phyloP scores from a whole-genome alignment of 352 stramenopile species.

The Halophytophthora batemanensis region DNA sequence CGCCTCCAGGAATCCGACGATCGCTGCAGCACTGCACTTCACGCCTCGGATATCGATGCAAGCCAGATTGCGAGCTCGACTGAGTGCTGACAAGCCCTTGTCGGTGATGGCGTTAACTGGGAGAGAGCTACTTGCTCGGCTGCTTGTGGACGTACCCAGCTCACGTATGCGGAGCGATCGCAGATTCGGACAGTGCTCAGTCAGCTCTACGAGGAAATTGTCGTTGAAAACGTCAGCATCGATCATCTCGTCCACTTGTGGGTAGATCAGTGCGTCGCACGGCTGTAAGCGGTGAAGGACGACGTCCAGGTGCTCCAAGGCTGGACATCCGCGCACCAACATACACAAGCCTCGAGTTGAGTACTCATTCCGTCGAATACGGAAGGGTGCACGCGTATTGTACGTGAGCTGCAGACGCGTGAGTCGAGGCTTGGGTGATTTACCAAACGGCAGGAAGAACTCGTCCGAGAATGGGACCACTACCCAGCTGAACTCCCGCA shows the following conservation, averaged over 20 bases:
- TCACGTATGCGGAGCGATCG: constrained; percentile 35
- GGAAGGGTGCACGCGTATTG: constrained; percentile 45
- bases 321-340: constrained; percentile 27
- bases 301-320: constrained; percentile 35
- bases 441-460: constrained; percentile 59
- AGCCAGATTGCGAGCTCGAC: constrained; percentile 14
- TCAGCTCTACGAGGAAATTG: constrained; percentile 28
- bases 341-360: constrained; percentile 38
- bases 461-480: constrained; percentile 61
- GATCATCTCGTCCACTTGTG: constrained; percentile 62
- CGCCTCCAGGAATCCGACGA: constrained; percentile 20
- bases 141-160: constrained; percentile 19
- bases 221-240: constrained; percentile 49
- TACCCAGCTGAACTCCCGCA: constrained; percentile 71
- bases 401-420: constrained; percentile 47
- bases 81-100: constrained; percentile 24
- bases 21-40: constrained; percentile 23
- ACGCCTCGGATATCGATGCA: constrained; percentile 37
- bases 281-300: constrained; percentile 47
- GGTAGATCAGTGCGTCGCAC: constrained; percentile 45
- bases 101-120: constrained; percentile 35
- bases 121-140: constrained; percentile 15
- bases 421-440: constrained; percentile 30
- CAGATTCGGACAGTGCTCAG: constrained; percentile 20
- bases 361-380: constrained; percentile 48